Evolutionary conservation across 2,329 filamentous ascomycete species (phyloP), one percentile per base, ranked within the genome.

Genomic region (Fusarium sp.): DNA sequence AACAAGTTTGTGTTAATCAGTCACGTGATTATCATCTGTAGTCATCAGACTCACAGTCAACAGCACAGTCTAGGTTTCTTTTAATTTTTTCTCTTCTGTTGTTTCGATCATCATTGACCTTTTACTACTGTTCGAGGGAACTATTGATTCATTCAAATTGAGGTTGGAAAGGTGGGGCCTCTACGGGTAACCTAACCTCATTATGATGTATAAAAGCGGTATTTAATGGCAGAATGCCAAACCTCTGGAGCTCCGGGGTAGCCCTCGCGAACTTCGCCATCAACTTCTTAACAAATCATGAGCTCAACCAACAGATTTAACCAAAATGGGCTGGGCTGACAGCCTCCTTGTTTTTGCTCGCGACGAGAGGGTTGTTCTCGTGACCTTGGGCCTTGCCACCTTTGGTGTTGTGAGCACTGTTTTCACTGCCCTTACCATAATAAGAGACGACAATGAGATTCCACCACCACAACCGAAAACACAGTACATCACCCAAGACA

Each of bases 401-500:
- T 85, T 88, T 71, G 78, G 85, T 69, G 80, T 90, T 63, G 76
- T 90, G 56, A 81, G 83, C 60, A 81, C 83, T 51, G 87, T 92
- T 77, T 83, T 84, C 65, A 77, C 83, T 36, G 82, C 87, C 54
- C 86, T 94, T 42, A 80, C 81, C 58, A 79, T 85, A 54, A 87
- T 90, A 69, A 85, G 88, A 67, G 83, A 88, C 70, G 83, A 89
- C 52, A 90, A 90, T 66, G 85, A 89, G 76, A 87, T 96, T 73
- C 88, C 87, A 61, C 85, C 87, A 35, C 75, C 82, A 36, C 86
- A 88, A 61, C 88, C 88, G 35, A 90, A 90, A 75, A 87, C 90
- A 49, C 87, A 90, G 69, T 91, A 92, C 75, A 91, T 93, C 67
- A 91, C 88, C 15, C 89, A 93, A 76, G 88, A 91, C 23, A 92